Conservation (phyloP, 805 yeast species). For the Cyberlindnera subsufficiens region DNA sequence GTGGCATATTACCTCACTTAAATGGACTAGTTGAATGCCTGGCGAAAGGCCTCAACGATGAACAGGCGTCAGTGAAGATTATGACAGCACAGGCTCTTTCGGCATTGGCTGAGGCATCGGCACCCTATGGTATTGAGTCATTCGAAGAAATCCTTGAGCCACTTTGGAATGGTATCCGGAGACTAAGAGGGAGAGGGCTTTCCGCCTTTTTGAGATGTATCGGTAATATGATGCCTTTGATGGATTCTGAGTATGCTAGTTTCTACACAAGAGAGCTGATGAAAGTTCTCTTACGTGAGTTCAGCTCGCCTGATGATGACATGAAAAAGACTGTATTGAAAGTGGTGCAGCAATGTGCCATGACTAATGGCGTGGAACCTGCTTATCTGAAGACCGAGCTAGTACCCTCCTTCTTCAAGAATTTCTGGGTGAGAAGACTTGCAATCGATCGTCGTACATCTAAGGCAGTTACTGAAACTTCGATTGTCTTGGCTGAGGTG, state of each 20-base stretch:
- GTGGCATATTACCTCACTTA: conserved; percentile 70
- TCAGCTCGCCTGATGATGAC: conserved; percentile 79
- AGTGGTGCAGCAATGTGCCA: conserved; percentile 62
- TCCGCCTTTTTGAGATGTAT: conserved; percentile 74
- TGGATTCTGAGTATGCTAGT: conserved; percentile 77
- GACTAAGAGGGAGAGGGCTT: conserved; percentile 70
- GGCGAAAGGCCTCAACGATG: conserved; percentile 55
- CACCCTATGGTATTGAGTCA: conserved; percentile 87
- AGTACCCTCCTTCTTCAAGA: conserved; percentile 54
- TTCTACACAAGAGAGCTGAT: conserved; percentile 75
- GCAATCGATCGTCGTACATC: conserved; percentile 62
- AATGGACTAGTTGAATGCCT: conserved; percentile 59
- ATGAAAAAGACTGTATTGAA: conserved; percentile 70
- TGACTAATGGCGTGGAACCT: conserved; percentile 50
- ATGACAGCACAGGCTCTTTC: conserved; percentile 69
- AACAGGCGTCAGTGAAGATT: conserved; percentile 58
- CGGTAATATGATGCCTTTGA: conserved; percentile 76
- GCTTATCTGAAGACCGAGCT: conserved; percentile 45
- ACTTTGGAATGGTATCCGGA: conserved; percentile 72
- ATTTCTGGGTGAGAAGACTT: conserved; percentile 78
- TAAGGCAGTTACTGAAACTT: conserved; percentile 64
- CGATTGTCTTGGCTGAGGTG: conserved; percentile 58
- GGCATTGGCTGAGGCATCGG: conserved; percentile 71
- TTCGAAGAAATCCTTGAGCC: conserved; percentile 68
- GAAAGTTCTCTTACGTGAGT: conserved; percentile 62